Percentiles rank a stretch among this genome's conserved stretches.
phyloP scores from a whole-genome alignment of 2,329 filamentous ascomycete genomes.

The Penicillium brevicompactum region DNA sequence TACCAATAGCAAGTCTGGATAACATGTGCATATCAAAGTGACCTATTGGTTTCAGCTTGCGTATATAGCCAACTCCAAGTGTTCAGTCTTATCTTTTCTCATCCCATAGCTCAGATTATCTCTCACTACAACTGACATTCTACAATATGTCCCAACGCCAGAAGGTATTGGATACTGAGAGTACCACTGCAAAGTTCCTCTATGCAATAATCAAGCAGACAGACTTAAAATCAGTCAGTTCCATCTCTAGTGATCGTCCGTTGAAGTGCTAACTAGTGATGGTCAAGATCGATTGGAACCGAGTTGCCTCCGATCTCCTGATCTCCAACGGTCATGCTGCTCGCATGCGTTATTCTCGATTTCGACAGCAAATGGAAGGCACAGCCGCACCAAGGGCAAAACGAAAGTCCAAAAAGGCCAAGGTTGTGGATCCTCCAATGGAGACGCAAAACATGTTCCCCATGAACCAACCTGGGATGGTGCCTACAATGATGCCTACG shows the following conservation, averaged over 20 bases:
- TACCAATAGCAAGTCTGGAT: not conserved
- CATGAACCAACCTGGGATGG: slow-evolving; percentile 9
- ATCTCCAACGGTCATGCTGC: slow-evolving; percentile 61
- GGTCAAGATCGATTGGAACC: slow-evolving; percentile 56
- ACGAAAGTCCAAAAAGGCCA: slow-evolving; percentile 25
- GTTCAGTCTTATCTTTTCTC: not conserved
- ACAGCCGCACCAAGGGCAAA: slow-evolving; percentile 28
- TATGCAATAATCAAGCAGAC: slow-evolving; percentile 59
- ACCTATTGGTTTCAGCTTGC: not conserved
- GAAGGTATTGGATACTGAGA: slow-evolving; percentile 52
- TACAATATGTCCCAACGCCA: slow-evolving; percentile 39
- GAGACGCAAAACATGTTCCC: slow-evolving; percentile 12
- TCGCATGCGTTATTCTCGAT: slow-evolving; percentile 59
- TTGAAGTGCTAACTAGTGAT: slow-evolving; percentile 5
- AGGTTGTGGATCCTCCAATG: slow-evolving; percentile 18
- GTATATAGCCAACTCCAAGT: not conserved
- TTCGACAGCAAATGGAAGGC: slow-evolving; percentile 56
- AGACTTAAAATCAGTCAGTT: slow-evolving; percentile 50
- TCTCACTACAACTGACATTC: not conserved
- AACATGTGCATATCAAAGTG: not conserved
- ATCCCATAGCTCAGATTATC: not conserved
- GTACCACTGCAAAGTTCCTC: slow-evolving; percentile 54
- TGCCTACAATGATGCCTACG: slow-evolving; percentile 17
- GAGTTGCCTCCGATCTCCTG: slow-evolving; percentile 51
- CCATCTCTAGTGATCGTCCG: not conserved